A percentile compares a stretch with the other conserved stretches of the same genome.
These are phyloP conservation scores for Rhodotorula graminis DNA, from an alignment of 768 basidiomycete genomes.

Conservation along the genomic window DNA sequence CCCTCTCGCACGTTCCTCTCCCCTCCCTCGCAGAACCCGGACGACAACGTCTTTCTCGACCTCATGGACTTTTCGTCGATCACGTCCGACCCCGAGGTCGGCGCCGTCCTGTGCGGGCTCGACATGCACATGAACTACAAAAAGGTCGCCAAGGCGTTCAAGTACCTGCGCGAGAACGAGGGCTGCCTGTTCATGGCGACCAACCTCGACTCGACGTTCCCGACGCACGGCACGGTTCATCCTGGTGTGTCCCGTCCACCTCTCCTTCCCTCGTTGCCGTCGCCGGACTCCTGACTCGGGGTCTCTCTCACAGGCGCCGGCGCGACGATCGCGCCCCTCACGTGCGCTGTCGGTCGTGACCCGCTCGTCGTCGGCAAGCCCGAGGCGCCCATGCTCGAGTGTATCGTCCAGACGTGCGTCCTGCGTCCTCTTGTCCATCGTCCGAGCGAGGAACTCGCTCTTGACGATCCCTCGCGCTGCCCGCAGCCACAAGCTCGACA, in stretches of 20 bases:
- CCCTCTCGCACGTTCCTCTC: background rate
- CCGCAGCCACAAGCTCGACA: conserved; percentile 75
- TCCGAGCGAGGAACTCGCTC: too few species aligned
- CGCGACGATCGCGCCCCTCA: conserved; percentile 72
- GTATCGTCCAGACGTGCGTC: conserved; percentile 70
- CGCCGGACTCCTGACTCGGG: too few species aligned
- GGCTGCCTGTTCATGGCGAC: conserved; percentile 81
- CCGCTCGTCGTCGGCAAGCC: conserved; percentile 86
- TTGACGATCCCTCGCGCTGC: too few species aligned
- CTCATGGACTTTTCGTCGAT: conserved; percentile 60
- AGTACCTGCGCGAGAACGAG: conserved; percentile 62
- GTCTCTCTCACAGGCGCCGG: conserved; percentile 53
- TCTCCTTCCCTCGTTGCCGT: background rate
- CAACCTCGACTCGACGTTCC: conserved; percentile 73
- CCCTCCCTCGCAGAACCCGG: conserved; percentile 62
- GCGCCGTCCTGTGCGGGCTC: conserved; percentile 90
- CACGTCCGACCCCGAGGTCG: conserved; percentile 63
- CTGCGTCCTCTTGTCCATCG: too few species aligned
- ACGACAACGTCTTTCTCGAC: conserved; percentile 71
- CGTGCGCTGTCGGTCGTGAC: conserved; percentile 58
- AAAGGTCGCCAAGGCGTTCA: conserved; percentile 86
- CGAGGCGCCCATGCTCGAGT: conserved; percentile 84
- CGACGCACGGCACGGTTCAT: conserved; percentile 59
- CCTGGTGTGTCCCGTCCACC: conserved; percentile 57
- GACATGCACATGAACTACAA: conserved; percentile 85